Percentiles rank a stretch among this genome's conserved stretches.
Evolutionary conservation across 179 eudicot species (phyloP).

Genomic region (Beta lomatogona): DNA sequence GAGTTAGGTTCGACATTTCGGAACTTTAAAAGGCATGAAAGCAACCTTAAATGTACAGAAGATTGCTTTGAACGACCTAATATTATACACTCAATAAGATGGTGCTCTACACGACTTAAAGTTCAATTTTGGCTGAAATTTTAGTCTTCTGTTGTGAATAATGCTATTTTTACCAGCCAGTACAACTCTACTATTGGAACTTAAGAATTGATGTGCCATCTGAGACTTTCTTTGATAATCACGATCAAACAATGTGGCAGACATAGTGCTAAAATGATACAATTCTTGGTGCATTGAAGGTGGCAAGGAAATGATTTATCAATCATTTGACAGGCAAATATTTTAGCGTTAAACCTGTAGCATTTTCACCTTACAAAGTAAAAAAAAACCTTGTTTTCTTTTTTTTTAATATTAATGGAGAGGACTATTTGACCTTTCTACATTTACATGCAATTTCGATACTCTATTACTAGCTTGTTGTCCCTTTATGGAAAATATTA

Average conservation of each 20-base stretch:
- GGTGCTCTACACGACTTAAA: not conserved
- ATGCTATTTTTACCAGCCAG: no score
- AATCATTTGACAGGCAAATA: not conserved
- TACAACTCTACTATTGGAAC: not conserved
- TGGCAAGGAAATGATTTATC: not conserved
- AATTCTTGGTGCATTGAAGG: not conserved
- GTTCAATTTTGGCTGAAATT: slow-evolving; percentile 1
- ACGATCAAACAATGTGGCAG: not conserved
- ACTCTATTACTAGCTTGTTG: not conserved
- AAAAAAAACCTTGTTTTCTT: not conserved
- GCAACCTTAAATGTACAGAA: not conserved
- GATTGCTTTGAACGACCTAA: not conserved
- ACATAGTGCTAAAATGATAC: not conserved
- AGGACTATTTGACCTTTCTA: not conserved
- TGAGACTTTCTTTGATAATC: not conserved
- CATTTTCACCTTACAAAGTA: not conserved
- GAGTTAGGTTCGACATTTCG: not conserved
- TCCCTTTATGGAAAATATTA: not conserved
- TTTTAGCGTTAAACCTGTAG: not conserved
- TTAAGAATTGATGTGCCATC: not conserved
- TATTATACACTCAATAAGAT: no score
- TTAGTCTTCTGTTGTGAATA: not conserved
- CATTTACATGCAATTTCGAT: not conserved
- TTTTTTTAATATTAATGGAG: not conserved
- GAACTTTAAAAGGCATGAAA: not conserved